Base-by-base conservation (phyloP, 495 filamentous ascomycete species). In the Physcia stellaris region DNA sequence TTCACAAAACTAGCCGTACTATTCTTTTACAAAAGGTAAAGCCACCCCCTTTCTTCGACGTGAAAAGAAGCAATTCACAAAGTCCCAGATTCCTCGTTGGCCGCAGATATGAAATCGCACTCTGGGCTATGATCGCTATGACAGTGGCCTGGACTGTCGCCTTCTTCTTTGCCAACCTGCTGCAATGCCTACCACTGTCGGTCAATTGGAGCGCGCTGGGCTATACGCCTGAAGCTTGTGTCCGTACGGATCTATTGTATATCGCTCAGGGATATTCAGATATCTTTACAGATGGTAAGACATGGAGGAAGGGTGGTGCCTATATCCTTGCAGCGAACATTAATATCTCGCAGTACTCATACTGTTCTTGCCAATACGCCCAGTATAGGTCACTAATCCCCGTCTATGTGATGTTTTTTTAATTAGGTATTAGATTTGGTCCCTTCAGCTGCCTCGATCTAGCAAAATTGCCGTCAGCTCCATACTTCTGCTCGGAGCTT, bases 21-120 rank as follows among this genome's bases (percentile, higher is more conserved):
- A n/a, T 27, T 39, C 15, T 39, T 39, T 24, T 39, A 39, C 36
- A 39, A 39, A 29, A 23, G 36, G 19, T 28, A 28, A 28, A n/a
- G 26, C n/a, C n/a, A 28, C n/a, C n/a, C 26, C 7, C n/a, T 28
- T 28, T 28, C 26, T n/a, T n/a, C n/a, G n/a, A n/a, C n/a, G n/a
- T n/a, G n/a, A n/a, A n/a, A n/a, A n/a, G n/a, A n/a, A n/a, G n/a
- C n/a, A n/a, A n/a, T n/a, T n/a, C n/a, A n/a, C n/a, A n/a, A n/a
- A n/a, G 26, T 28, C 26, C n/a, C n/a, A 28, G 26, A 9, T 19
- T 41, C 12, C 35, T 41, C 16, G 20, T n/a, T 18, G 39, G 28
- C 18, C 26, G 19, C 4, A 17, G 22, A 22, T 33, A 33, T 16
- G 31, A 33, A 26, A 9, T 13, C 7, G 29, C 29, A n/a, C 20